These are phyloP conservation scores for Neospermospora avenae DNA, from an alignment of 2,329 filamentous ascomycete species.

Conservation along the genomic window DNA sequence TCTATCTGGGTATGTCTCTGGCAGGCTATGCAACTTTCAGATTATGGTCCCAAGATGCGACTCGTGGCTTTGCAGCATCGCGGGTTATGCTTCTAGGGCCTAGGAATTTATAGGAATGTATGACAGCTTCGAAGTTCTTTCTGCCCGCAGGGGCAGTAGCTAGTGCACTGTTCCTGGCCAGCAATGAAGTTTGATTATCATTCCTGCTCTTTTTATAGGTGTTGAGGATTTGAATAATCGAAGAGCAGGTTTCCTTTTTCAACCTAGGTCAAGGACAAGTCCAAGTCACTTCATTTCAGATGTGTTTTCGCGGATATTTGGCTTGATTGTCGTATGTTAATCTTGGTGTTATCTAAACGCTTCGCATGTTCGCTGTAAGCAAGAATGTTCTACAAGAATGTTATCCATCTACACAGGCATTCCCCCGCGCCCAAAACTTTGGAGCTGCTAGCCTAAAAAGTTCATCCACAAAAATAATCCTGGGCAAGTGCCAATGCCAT, in stretches of 20 bases:
- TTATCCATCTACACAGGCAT: conserved; percentile 1
- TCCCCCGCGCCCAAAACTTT: neutral
- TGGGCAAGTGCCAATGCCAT: neutral
- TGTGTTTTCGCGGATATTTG: neutral
- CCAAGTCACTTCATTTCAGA: neutral
- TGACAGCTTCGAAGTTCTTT: neutral
- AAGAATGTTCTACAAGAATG: neutral
- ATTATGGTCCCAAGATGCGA: too few relatives aligned
- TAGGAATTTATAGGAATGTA: neutral
- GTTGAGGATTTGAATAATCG: neutral
- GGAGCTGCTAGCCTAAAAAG: conserved; percentile 1
- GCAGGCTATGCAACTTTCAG: neutral
- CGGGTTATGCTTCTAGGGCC: neutral
- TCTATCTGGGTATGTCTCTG: neutral
- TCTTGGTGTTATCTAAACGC: neutral
- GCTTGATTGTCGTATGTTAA: neutral
- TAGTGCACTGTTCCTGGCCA: too few relatives aligned
- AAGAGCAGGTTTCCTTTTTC: neutral
- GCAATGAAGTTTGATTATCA: too few relatives aligned
- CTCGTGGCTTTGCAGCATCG: neutral
- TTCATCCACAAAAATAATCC: neutral
- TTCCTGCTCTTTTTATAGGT: too few relatives aligned
- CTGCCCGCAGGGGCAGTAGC: neutral
- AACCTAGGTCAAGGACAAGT: too few relatives aligned
- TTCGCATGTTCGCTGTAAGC: neutral